Evolutionary conservation across 2,329 filamentous ascomycete species (phyloP).

Genomic region (Botrytis elliptica): DNA sequence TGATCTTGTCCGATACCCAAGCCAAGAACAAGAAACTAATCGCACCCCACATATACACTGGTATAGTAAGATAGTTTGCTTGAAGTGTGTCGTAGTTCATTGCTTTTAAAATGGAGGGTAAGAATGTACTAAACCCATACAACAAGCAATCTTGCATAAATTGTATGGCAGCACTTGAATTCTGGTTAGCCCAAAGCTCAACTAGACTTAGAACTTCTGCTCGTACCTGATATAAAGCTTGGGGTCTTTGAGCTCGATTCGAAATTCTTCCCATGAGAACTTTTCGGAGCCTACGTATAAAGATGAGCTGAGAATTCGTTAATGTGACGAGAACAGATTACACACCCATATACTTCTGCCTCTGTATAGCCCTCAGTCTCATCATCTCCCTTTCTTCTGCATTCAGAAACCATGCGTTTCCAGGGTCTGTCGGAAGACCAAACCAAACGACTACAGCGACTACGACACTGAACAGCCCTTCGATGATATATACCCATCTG

Average conservation of each 20-base stretch:
- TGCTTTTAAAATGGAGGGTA: slow-evolving; percentile 53
- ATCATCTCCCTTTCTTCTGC: slow-evolving; percentile 51
- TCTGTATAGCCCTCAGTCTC: slow-evolving; percentile 47
- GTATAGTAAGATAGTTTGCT: slow-evolving; percentile 55
- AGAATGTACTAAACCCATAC: slow-evolving; percentile 58
- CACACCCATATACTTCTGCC: slow-evolving; percentile 43
- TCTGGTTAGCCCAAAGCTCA: not conserved
- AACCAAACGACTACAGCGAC: slow-evolving; percentile 48
- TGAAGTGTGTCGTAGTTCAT: slow-evolving; percentile 53
- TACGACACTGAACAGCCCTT: slow-evolving; percentile 47
- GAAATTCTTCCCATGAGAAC: slow-evolving; percentile 52
- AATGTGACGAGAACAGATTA: not conserved
- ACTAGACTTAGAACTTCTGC: not conserved
- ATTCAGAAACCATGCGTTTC: slow-evolving; percentile 49
- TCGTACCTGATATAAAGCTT: slow-evolving; percentile 47
- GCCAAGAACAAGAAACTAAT: slow-evolving; percentile 47
- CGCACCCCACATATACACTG: slow-evolving; percentile 54
- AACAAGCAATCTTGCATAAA: slow-evolving; percentile 27
- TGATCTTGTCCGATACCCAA: slow-evolving; percentile 46
- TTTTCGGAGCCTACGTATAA: slow-evolving; percentile 41
- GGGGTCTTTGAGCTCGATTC: slow-evolving; percentile 48
- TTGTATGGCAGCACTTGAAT: slow-evolving; percentile 38
- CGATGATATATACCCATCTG: slow-evolving; percentile 49
- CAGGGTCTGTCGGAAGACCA: slow-evolving; percentile 48
- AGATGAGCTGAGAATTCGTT: not conserved